A percentile compares a stretch with the other conserved stretches of the same genome.
Conservation (phyloP, 345 rosid species). For the Excoecaria cochinchinensis region DNA sequence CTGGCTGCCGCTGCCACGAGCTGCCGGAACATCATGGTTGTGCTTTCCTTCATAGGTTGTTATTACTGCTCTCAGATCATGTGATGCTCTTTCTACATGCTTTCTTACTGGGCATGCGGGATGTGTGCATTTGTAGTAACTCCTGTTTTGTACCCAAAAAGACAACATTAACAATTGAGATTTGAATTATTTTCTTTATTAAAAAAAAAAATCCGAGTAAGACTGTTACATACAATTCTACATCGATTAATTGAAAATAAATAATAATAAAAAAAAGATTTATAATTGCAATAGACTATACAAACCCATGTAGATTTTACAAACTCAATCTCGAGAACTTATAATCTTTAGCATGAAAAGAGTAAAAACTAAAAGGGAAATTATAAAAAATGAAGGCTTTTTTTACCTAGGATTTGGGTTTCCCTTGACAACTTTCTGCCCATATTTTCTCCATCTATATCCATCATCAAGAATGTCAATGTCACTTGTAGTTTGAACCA, state of each 20-base stretch:
- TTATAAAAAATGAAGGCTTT: background rate
- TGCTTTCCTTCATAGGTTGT: conserved; percentile 98
- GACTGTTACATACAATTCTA: no score
- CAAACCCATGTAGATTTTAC: no score
- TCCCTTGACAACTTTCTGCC: conserved; percentile 95
- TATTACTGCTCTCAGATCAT: conserved; percentile 77
- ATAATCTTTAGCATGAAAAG: no score
- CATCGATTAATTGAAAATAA: no score
- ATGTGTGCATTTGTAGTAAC: conserved; percentile 84
- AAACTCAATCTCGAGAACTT: no score
- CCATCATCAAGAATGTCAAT: conserved; percentile 96
- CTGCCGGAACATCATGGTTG: conserved; percentile 80
- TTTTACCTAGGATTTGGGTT: conserved; percentile 87
- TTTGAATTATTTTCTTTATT: no score
- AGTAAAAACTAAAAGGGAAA: background rate
- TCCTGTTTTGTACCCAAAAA: conserved; percentile 40
- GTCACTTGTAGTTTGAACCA: conserved; percentile 92
- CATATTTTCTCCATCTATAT: conserved; percentile 93
- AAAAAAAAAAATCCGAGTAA: no score
- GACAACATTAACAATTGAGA: no score
- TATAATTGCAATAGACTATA: no score
- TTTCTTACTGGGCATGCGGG: conserved; percentile 85
- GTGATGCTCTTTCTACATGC: conserved; percentile 89
- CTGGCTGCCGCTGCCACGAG: conserved; percentile 66
- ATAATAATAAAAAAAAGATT: no score